Conservation (phyloP, 148 eudicot genomes). For the Chenopodium suecicum region DNA sequence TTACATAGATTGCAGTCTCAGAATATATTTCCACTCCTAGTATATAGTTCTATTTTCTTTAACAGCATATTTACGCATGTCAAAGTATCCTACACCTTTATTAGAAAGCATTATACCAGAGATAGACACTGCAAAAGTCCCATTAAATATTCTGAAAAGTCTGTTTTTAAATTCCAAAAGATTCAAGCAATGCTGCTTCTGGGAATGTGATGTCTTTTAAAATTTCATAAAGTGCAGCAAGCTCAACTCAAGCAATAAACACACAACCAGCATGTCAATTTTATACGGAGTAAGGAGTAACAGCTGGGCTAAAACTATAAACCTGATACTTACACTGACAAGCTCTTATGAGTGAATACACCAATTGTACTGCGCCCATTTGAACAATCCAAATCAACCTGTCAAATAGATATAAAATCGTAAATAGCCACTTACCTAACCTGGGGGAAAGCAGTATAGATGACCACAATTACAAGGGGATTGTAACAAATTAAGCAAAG, state of each 20-base stretch:
- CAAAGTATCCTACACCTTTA: not conserved
- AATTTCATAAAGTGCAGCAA: not conserved
- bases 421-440: not conserved
- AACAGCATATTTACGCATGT: not conserved
- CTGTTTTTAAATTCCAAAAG: not conserved
- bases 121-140: not conserved
- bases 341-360: slow-evolving; percentile 69
- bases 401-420: slow-evolving; percentile 20
- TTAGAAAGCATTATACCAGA: not conserved
- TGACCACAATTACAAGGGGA: not conserved
- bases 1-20: not conserved
- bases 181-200: not conserved
- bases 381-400: slow-evolving; percentile 95
- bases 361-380: slow-evolving; percentile 73
- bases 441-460: not conserved
- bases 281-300: not conserved
- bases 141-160: too few species aligned
- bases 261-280: not conserved
- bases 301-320: not conserved
- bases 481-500: not conserved
- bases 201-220: not conserved
- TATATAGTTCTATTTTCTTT: not conserved
- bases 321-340: slow-evolving; percentile 66
- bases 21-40: not conserved
- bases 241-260: not conserved